phyloP scores from a whole-genome alignment of 495 filamentous ascomycete species.

The Neurospora sublineolata region DNA sequence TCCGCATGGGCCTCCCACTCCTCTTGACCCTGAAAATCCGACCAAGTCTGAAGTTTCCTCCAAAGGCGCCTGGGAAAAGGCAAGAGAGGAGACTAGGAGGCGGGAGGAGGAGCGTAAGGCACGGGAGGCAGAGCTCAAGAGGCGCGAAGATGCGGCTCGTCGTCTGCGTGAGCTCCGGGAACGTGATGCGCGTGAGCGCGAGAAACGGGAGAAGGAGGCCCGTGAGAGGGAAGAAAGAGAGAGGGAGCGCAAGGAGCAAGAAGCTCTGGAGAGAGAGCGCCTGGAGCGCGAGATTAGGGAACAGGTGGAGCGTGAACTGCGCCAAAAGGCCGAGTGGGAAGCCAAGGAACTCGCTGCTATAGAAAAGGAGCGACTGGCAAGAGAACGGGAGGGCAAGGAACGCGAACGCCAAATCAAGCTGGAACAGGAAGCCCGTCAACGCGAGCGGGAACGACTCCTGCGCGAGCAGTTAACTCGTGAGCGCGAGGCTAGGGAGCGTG shows the following conservation, averaged over 20 bases:
- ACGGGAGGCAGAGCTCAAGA: constrained; percentile 36
- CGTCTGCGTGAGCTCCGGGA: constrained; percentile 44
- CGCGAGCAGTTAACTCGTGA: constrained; percentile 34
- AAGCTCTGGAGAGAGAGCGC: constrained; percentile 29
- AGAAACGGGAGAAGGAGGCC: constrained; percentile 40
- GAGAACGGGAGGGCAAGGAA: constrained; percentile 27
- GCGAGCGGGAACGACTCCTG: constrained; percentile 21
- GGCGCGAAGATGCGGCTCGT: constrained; percentile 39
- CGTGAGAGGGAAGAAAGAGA: constrained; percentile 26
- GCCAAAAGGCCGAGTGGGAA: constrained; percentile 21
- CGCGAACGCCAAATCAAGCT: constrained; percentile 21
- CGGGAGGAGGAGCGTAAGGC: constrained; percentile 51
- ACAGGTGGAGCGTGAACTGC: constrained; percentile 26
- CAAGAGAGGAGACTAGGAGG: constrained; percentile 54
- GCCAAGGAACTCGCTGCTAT: constrained; percentile 6
- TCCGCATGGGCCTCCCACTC: constrained; percentile 28
- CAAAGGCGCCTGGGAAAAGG: constrained; percentile 56
- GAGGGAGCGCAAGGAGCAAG: constrained; percentile 27
- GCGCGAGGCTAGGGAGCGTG: constrained; percentile 24
- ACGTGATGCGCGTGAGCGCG: constrained; percentile 49
- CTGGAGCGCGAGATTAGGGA: constrained; percentile 38
- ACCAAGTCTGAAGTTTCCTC: constrained; percentile 15
- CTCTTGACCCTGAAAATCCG: constrained; percentile 12
- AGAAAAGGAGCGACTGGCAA: constrained; percentile 32
- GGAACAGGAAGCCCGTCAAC: constrained; percentile 4